Percentiles rank a stretch among this genome's conserved stretches.
Conservation (phyloP, 202 grass and related monocot genomes). For the Cymbopogon flexuosus region DNA sequence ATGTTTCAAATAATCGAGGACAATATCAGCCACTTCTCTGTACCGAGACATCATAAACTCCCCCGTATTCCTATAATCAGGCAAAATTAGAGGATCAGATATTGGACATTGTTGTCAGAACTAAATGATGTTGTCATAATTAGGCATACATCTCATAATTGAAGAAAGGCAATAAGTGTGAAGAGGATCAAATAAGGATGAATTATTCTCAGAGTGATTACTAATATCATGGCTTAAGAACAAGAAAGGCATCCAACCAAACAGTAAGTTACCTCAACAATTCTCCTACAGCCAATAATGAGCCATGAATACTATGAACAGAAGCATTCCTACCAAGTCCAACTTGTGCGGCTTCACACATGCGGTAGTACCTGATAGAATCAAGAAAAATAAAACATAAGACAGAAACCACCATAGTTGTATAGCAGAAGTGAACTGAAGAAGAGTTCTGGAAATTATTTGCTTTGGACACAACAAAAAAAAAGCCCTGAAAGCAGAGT, state of each 20-base stretch:
- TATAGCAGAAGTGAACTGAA: conserved; percentile 14
- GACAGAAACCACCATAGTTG: not conserved
- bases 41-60: conserved; percentile 99
- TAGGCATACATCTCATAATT: conserved; percentile 17
- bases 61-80: conserved; percentile 74
- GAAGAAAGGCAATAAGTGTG: conserved; percentile 4
- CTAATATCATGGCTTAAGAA: not conserved
- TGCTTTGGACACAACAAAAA: not conserved
- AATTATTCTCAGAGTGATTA: not conserved
- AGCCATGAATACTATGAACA: conserved; percentile 98
- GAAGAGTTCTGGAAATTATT: not conserved
- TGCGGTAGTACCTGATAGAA: conserved; percentile 80
- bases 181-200: not conserved
- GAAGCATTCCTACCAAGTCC: conserved; percentile 92
- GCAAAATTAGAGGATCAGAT: conserved; percentile 34
- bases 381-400: conserved; percentile 8
- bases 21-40: conserved; percentile 97
- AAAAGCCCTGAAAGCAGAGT: not conserved
- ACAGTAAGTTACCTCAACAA: conserved; percentile 64
- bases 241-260: not conserved
- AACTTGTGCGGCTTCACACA: conserved; percentile 97
- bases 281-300: conserved; percentile 93
- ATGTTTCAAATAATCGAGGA: conserved; percentile 86
- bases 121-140: not conserved
- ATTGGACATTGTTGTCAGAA: conserved; percentile 15